phyloP scores from a whole-genome alignment of 129 eudicot species.

The Logfia minima region DNA sequence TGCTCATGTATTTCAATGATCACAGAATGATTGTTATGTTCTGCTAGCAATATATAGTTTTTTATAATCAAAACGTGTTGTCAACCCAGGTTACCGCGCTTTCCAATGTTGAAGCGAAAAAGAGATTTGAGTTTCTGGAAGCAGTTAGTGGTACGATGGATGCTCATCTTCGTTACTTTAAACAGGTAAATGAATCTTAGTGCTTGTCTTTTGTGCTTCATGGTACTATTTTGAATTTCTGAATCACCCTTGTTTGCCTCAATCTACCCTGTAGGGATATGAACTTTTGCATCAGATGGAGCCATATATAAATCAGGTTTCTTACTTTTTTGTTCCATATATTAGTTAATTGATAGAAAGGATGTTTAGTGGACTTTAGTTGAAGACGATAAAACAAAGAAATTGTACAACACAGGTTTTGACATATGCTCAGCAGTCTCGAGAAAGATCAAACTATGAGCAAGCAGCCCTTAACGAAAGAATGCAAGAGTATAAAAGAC shows the following conservation, averaged over 20 bases:
- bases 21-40: not conserved
- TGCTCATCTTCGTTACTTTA: conserved; percentile 96
- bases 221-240: conserved; percentile 10
- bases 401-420: conserved; percentile 53
- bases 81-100: conserved; percentile 76
- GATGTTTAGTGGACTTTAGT: conserved; percentile 10
- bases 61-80: not conserved
- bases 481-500: conserved; percentile 96
- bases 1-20: not conserved
- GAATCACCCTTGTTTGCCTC: conserved; percentile 25
- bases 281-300: conserved; percentile 99
- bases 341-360: not conserved
- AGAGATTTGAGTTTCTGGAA: conserved; percentile 96
- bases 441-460: conserved; percentile 95
- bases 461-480: conserved; percentile 93
- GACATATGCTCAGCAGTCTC: conserved; percentile 92
- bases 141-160: conserved; percentile 99
- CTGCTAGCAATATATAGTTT: conserved; percentile 16
- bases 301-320: conserved; percentile 96
- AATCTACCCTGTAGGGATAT: conserved; percentile 69
- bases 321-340: not conserved
- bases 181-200: conserved; percentile 54
- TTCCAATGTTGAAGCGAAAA: conserved; percentile 93
- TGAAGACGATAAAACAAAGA: not conserved
- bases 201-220: not conserved